A percentile compares a stretch with the other conserved stretches of the same genome.
Conservation (phyloP, 805 yeast genomes). For the Diddensiella transvaalensis region DNA sequence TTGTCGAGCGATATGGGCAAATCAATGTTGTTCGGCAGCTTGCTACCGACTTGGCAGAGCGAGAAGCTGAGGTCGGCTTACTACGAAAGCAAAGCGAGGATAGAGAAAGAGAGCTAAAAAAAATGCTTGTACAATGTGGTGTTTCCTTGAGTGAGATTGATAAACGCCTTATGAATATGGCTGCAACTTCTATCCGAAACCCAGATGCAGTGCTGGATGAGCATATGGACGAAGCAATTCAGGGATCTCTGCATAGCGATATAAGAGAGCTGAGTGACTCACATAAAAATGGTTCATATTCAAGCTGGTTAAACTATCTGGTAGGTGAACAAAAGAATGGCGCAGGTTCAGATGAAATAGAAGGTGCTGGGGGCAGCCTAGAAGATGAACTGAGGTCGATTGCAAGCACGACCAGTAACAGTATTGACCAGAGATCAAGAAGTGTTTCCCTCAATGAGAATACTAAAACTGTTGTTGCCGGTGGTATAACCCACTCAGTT, state of each 20-base stretch:
- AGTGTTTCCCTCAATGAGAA: neutral
- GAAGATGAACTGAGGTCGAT: constrained; percentile 3
- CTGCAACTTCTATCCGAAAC: constrained; percentile 19
- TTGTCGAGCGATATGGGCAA: constrained; percentile 35
- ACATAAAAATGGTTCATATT: neutral
- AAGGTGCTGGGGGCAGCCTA: neutral
- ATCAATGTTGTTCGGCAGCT: constrained; percentile 43
- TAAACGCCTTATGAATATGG: constrained; percentile 23
- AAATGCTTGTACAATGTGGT: constrained; percentile 29
- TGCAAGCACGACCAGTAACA: neutral
- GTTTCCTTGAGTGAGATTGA: constrained; percentile 29
- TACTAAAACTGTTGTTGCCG: neutral
- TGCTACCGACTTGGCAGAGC: constrained; percentile 44
- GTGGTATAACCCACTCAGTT: neutral
- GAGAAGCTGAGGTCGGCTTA: constrained; percentile 45
- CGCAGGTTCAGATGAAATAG: neutral
- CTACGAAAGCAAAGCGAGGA: constrained; percentile 33
- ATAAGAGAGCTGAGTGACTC: neutral
- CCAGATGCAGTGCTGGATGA: constrained; percentile 24
- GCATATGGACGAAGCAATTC: constrained; percentile 25
- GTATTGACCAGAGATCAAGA: neutral
- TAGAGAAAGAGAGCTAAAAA: constrained; percentile 30
- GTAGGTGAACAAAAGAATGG: neutral
- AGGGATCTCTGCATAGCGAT: neutral
- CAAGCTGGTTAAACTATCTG: neutral